Conservation (phyloP, 352 stramenopile species). For the Elongisporangium senticosum region DNA sequence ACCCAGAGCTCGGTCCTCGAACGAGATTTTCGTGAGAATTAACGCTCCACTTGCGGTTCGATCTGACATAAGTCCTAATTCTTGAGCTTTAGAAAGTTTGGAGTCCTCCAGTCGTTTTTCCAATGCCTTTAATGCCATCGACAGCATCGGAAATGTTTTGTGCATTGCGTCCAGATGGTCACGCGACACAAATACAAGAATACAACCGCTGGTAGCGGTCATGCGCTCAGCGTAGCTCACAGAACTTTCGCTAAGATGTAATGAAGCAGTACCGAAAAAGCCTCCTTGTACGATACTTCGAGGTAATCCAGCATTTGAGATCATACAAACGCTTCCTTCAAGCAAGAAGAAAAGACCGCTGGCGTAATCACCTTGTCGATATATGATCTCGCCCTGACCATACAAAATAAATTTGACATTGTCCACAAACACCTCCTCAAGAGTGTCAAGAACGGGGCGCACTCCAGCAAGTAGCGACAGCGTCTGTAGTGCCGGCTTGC, state of each 20-base stretch:
- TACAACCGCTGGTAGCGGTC: slow-evolving; percentile 49
- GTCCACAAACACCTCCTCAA: slow-evolving; percentile 45
- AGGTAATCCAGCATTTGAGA: slow-evolving; percentile 22
- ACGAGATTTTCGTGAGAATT: slow-evolving; percentile 2
- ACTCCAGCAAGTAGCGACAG: slow-evolving; percentile 33
- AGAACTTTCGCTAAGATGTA: slow-evolving; percentile 43
- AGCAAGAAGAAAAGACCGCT: slow-evolving; percentile 56
- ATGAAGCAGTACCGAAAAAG: slow-evolving; percentile 44
- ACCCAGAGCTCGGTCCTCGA: slow-evolving; percentile 9
- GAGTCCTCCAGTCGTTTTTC: slow-evolving; percentile 43
- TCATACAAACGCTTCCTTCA: slow-evolving; percentile 47
- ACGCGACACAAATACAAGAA: slow-evolving; percentile 47
- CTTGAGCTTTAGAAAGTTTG: slow-evolving; percentile 34
- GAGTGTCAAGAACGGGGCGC: slow-evolving; percentile 20
- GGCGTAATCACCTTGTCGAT: slow-evolving; percentile 51
- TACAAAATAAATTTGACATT: slow-evolving; percentile 50
- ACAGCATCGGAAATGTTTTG: slow-evolving; percentile 50
- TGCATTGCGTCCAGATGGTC: slow-evolving; percentile 55
- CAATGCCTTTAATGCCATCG: slow-evolving; percentile 52
- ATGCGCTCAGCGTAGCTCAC: slow-evolving; percentile 55
- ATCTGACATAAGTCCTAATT: slow-evolving; percentile 2
- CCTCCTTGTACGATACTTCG: slow-evolving; percentile 32
- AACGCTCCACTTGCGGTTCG: not conserved
- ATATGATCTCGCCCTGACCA: slow-evolving; percentile 60
- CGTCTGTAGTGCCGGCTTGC: slow-evolving; percentile 35